phyloP scores from a whole-genome alignment of 257 asterid species.

The Ilex asprella region DNA sequence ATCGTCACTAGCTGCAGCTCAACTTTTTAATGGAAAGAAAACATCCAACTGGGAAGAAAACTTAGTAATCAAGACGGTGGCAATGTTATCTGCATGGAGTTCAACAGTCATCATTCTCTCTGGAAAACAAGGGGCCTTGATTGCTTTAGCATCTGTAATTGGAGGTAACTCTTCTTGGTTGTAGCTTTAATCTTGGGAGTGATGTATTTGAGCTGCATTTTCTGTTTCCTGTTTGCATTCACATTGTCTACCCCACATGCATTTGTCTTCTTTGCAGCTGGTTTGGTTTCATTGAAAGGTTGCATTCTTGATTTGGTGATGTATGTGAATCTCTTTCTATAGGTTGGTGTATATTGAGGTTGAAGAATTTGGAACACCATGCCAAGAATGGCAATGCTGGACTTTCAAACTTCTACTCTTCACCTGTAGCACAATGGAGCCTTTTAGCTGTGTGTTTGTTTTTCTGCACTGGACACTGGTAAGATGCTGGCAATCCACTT shows the following conservation, averaged over 20 bases:
- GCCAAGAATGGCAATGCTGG: constrained; percentile 19
- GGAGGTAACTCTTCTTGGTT: constrained; percentile 55
- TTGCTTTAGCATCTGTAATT: constrained; percentile 45
- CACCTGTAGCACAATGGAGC: constrained; percentile 78
- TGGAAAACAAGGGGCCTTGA: constrained; percentile 90
- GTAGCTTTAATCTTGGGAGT: not conserved
- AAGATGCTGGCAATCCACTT: constrained; percentile 18
- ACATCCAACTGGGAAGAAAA: constrained; percentile 31
- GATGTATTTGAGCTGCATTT: not conserved
- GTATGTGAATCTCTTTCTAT: constrained; percentile 12
- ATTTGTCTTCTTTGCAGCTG: not conserved
- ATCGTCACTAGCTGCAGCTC: constrained; percentile 32
- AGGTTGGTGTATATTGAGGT: constrained; percentile 82
- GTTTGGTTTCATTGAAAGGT: not conserved
- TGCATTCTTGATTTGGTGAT: constrained; percentile 12
- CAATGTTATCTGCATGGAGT: constrained; percentile 75
- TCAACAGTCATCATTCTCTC: constrained; percentile 67
- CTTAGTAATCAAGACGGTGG: constrained; percentile 40
- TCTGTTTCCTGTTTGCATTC: constrained; percentile 1
- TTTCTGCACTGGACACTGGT: constrained; percentile 97
- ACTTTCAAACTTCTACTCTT: constrained; percentile 49
- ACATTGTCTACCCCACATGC: not conserved
- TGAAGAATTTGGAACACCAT: constrained; percentile 32
- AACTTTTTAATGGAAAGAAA: constrained; percentile 25
- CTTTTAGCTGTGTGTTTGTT: constrained; percentile 76